Percentiles rank a stretch among this genome's conserved stretches.
Evolutionary conservation across 192 early-diverging fungal genomes (phyloP).

Genomic region (Coemansia sp.): DNA sequence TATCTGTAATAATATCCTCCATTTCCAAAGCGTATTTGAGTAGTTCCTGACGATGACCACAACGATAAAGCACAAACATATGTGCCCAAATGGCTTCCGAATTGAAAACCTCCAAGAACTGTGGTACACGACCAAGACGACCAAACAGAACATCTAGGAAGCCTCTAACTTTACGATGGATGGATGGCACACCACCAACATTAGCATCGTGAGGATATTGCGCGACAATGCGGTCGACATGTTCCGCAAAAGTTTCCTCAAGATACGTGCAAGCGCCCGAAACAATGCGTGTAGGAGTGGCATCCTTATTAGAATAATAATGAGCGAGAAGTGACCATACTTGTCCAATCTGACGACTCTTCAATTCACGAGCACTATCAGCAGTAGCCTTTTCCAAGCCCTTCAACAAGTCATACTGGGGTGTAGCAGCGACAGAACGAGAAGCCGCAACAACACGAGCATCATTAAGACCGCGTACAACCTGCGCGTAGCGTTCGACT

Average conservation of each 20-base stretch:
- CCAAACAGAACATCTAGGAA: conserved; percentile 71
- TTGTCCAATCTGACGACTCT: conserved; percentile 49
- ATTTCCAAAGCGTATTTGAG: conserved; percentile 63
- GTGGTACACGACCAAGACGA: conserved; percentile 54
- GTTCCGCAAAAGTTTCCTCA: conserved; percentile 57
- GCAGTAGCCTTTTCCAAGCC: conserved; percentile 34
- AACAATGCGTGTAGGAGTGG: conserved; percentile 1
- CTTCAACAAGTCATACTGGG: conserved; percentile 27
- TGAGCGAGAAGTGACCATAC: conserved; percentile 33
- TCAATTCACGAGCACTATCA: conserved; percentile 40
- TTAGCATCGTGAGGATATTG: conserved; percentile 64
- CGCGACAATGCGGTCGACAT: conserved; percentile 55
- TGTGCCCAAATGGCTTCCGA: conserved; percentile 82
- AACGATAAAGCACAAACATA: conserved; percentile 78
- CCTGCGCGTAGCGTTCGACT: conserved; percentile 41
- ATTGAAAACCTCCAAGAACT: conserved; percentile 50
- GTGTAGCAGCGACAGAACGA: background rate
- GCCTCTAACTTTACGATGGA: conserved; percentile 67
- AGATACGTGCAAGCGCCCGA: conserved; percentile 37
- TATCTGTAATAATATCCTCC: conserved; percentile 56
- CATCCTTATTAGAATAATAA: background rate
- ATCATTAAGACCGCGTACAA: conserved; percentile 37
- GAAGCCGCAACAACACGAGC: conserved; percentile 17
- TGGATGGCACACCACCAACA: conserved; percentile 80
- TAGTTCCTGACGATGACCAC: conserved; percentile 68